Evolutionary conservation across 768 basidiomycete species (phyloP), one percentile per base, ranked within the genome.

Genomic region (Auriscalpium orientale): DNA sequence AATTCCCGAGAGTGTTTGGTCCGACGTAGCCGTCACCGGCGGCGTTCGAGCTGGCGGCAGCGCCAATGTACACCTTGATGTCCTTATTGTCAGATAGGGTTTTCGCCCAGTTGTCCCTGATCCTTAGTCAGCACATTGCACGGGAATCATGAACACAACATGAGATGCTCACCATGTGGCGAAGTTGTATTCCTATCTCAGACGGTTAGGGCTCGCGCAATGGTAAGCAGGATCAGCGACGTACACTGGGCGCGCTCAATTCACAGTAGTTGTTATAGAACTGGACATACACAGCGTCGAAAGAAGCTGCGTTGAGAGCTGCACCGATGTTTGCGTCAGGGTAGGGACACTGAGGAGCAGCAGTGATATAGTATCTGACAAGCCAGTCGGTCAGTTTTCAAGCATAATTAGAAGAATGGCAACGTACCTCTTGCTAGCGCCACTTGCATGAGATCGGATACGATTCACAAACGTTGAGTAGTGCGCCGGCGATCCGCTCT

Each of bases 231-330:
- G 28, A 78, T 72, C 16, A 76, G 79, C 46, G 70, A 69, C 61
- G 79, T 72, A 64, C 80, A 82, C 64, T 84, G 71, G 53, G 54
- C 21, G 48, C 36, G 56, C 74, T 68, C 49, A 78, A 61, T 13
- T 74, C 74, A 55, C 77, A 79, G 4, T 52, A 60, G 62, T 79
- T 78, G 60, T 79, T 75, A 56, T 79, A 84, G 63, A 85, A 84
- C 63, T 83, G 82, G 22, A 71, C 66, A 56, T 72, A 75, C 34
- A 76, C 64, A 16, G 71, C 71, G 55, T 75, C 74, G 61, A 75
- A 75, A 13, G 56, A 51, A 1, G 70, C 71, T 3, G 58, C 62
- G 50, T 74, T 71, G 28, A 75, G 53, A 3, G 67, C 67, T 18
- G 56, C 40, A 8, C 70, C 70, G n/a, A 75, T 61, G 18, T 64